phyloP scores from a whole-genome alignment of 805 yeast species.

The Candida tibetensis region DNA sequence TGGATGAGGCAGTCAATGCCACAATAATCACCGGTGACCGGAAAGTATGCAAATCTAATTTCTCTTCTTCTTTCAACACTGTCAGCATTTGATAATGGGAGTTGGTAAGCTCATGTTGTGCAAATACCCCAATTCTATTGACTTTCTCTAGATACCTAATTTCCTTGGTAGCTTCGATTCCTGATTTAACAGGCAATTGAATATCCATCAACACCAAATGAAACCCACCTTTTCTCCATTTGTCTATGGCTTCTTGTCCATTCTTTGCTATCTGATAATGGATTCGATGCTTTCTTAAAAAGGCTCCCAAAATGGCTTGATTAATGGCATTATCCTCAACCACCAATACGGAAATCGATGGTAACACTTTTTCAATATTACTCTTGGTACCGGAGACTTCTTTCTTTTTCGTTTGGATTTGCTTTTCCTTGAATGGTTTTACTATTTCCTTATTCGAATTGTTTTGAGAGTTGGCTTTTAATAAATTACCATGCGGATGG shows the following conservation, averaged over 20 bases:
- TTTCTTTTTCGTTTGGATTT: slow-evolving; percentile 1
- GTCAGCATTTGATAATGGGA: slow-evolving; percentile 19
- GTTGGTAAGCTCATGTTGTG: slow-evolving; percentile 34
- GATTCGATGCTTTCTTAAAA: slow-evolving; percentile 79
- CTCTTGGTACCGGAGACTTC: slow-evolving; percentile 19
- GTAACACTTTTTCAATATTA: slow-evolving; percentile 65
- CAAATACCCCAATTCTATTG: slow-evolving; percentile 73
- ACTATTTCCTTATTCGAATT: neutral
- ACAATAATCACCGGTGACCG: slow-evolving; percentile 96
- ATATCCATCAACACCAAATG: slow-evolving; percentile 96
- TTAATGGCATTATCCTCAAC: slow-evolving; percentile 97
- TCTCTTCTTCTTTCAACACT: slow-evolving; percentile 45
- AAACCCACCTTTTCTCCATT: slow-evolving; percentile 92
- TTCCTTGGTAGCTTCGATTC: slow-evolving; percentile 91
- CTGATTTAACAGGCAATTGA: slow-evolving; percentile 93
- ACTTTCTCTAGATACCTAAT: slow-evolving; percentile 79
- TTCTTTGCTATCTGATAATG: slow-evolving; percentile 84
- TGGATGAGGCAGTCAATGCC: slow-evolving; percentile 89
- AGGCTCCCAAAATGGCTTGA: slow-evolving; percentile 86
- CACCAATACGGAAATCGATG: slow-evolving; percentile 84
- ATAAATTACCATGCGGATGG: neutral
- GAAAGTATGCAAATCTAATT: slow-evolving; percentile 59
- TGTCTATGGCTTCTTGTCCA: slow-evolving; percentile 92
- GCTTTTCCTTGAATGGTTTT: neutral
- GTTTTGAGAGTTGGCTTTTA: neutral